phyloP scores from a whole-genome alignment of 768 basidiomycete genomes.

The Suillus occidentalis region DNA sequence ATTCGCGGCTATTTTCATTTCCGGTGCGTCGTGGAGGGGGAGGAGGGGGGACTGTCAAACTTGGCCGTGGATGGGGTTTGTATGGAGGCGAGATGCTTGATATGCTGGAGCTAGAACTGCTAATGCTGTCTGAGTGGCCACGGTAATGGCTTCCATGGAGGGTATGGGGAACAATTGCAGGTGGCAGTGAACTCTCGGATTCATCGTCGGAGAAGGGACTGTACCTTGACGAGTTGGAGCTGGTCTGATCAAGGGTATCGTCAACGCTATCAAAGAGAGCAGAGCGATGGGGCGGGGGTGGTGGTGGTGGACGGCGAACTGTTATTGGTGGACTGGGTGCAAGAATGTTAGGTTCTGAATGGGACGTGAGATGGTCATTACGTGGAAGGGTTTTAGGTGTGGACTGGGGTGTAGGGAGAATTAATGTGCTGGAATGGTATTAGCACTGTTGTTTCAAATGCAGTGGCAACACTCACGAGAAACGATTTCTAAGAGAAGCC shows the following conservation, averaged over 20 bases:
- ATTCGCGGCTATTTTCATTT: neutral
- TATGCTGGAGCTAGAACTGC: conserved; percentile 25
- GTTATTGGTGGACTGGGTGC: conserved; percentile 21
- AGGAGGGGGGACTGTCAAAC: conserved; percentile 17
- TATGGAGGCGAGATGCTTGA: conserved; percentile 13
- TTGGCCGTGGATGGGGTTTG: conserved; percentile 24
- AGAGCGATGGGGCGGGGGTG: conserved; percentile 8
- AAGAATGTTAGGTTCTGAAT: conserved; percentile 27
- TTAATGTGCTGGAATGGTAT: conserved; percentile 19
- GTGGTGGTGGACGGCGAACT: conserved; percentile 20
- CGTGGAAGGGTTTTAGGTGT: conserved; percentile 12
- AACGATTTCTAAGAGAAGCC: conserved; percentile 44
- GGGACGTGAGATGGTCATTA: conserved; percentile 18
- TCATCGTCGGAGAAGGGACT: conserved; percentile 34
- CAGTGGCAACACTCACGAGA: conserved; percentile 45
- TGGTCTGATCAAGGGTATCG: conserved; percentile 16
- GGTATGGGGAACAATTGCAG: conserved; percentile 10
- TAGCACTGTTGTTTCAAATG: conserved; percentile 15
- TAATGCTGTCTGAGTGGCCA: conserved; percentile 13
- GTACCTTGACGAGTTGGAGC: conserved; percentile 20
- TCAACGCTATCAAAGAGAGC: conserved; percentile 24
- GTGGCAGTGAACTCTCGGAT: conserved; percentile 23
- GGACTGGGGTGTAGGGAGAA: conserved; percentile 38
- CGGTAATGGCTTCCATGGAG: conserved; percentile 9
- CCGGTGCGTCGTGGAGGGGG: conserved; percentile 20